These are phyloP conservation scores for Pseudoscleropodium purum DNA, from an alignment of 225 moss, liverwort and hornwort species.

Conservation along the genomic window DNA sequence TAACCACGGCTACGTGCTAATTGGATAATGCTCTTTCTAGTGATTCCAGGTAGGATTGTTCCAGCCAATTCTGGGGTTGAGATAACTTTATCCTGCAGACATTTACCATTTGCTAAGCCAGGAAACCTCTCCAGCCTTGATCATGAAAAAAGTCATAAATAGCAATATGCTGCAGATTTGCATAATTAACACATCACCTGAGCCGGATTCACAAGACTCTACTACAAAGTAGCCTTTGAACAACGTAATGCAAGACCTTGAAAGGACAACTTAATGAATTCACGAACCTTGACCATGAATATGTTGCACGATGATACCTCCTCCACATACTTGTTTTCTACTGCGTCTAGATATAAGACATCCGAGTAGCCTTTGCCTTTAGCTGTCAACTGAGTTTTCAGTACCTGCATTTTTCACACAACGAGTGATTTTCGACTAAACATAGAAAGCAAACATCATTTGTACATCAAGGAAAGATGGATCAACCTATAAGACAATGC, in stretches of 20 bases:
- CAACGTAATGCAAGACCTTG: not conserved
- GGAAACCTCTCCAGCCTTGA: not conserved
- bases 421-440: not conserved
- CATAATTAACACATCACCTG: not conserved
- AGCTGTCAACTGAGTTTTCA: conserved; percentile 69
- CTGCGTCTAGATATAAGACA: conserved; percentile 75
- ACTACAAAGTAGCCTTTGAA: not conserved
- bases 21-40: conserved; percentile 82
- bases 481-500: not conserved
- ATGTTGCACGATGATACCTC: conserved; percentile 90
- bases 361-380: conserved; percentile 83
- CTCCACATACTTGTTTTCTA: conserved; percentile 80
- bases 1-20: conserved; percentile 59
- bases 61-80: conserved; percentile 67
- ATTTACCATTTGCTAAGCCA: not conserved
- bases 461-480: not conserved
- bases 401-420: conserved; percentile 38
- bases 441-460: not conserved
- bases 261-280: not conserved
- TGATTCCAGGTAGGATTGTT: conserved; percentile 85
- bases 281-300: conserved; percentile 65
- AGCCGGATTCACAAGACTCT: not conserved
- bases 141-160: not conserved
- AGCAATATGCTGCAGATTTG: not conserved
- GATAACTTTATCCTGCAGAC: conserved; percentile 53